phyloP scores from a whole-genome alignment of 805 yeast genomes.

The Monosporozyma unispora region DNA sequence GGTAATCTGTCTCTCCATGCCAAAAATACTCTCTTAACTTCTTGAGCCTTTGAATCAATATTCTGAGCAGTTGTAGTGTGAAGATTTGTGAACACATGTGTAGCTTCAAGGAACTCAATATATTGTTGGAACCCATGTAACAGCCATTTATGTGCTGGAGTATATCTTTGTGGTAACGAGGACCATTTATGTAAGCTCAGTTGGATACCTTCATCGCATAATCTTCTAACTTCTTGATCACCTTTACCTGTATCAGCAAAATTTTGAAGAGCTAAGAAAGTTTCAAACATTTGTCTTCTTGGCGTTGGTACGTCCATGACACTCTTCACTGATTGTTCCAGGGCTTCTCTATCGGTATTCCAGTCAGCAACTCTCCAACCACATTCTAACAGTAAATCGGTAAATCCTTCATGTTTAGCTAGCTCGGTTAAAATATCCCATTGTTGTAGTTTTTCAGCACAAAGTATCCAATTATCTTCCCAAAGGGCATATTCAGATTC shows the following conservation, averaged over 20 bases:
- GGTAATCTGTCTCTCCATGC: conserved; percentile 98
- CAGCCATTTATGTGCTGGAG: conserved; percentile 80
- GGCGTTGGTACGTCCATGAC: conserved; percentile 99
- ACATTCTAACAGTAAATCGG: conserved; percentile 90
- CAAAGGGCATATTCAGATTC: conserved; percentile 91
- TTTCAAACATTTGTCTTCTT: conserved; percentile 88
- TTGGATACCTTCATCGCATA: conserved; percentile 95
- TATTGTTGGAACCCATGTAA: conserved; percentile 94
- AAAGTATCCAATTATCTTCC: conserved; percentile 98
- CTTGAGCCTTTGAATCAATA: conserved; percentile 87
- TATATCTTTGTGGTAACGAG: conserved; percentile 63
- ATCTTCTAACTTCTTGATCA: conserved; percentile 70
- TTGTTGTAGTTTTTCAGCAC: conserved; percentile 94
- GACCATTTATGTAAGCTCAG: conserved; percentile 88
- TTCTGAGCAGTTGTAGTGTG: conserved; percentile 88
- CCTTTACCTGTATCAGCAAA: conserved; percentile 86
- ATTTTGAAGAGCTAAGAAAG: conserved; percentile 86
- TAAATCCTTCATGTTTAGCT: conserved; percentile 96
- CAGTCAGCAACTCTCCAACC: conserved; percentile 99
- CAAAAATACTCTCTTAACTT: conserved; percentile 84
- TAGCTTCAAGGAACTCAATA: conserved; percentile 95
- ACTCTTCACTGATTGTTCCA: conserved; percentile 88
- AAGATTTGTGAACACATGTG: conserved; percentile 82
- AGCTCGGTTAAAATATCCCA: conserved; percentile 96
- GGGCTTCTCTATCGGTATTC: conserved; percentile 89